phyloP scores from a whole-genome alignment of 1,139 yeast species.

The Hansenula lynferdii region DNA sequence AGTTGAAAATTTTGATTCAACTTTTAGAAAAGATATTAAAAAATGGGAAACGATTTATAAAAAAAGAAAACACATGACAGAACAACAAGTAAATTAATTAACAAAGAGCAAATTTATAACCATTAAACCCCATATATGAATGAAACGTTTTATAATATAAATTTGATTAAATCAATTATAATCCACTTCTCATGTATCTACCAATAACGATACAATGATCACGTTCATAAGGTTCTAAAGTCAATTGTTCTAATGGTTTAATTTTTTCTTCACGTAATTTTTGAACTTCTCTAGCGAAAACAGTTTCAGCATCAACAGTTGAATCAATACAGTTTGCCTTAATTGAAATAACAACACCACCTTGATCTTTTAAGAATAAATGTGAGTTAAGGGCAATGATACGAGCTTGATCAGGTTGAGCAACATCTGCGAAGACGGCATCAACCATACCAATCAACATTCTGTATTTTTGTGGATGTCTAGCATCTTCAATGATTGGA shows the following conservation, averaged over 20 bases:
- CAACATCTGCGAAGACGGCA: conserved; percentile 98
- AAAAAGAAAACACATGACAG: conserved; percentile 1
- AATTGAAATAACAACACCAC: conserved; percentile 96
- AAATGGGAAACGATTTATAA: neutral
- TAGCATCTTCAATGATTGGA: conserved; percentile 98
- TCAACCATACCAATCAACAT: conserved; percentile 99
- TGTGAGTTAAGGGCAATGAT: conserved; percentile 97
- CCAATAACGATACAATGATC: conserved; percentile 99
- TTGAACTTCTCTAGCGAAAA: conserved; percentile 98
- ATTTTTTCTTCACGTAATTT: conserved; percentile 98
- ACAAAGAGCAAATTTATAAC: neutral
- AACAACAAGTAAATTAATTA: neutral
- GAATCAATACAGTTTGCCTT: conserved; percentile 99
- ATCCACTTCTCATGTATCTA: conserved; percentile 88
- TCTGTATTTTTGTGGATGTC: conserved; percentile 99
- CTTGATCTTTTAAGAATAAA: conserved; percentile 95
- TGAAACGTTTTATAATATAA: neutral
- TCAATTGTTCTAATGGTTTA: conserved; percentile 97
- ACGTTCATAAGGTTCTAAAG: conserved; percentile 99
- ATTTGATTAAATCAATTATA: conserved; percentile 18
- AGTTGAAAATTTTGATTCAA: neutral
- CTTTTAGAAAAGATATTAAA: neutral
- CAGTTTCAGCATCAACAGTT: conserved; percentile 98
- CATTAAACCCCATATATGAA: neutral
- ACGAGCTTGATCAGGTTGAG: conserved; percentile 99